Evolutionary conservation across 1,284 basidiomycete species (phyloP), one percentile per base, ranked within the genome.

Genomic region (Testicularia cyperi): DNA sequence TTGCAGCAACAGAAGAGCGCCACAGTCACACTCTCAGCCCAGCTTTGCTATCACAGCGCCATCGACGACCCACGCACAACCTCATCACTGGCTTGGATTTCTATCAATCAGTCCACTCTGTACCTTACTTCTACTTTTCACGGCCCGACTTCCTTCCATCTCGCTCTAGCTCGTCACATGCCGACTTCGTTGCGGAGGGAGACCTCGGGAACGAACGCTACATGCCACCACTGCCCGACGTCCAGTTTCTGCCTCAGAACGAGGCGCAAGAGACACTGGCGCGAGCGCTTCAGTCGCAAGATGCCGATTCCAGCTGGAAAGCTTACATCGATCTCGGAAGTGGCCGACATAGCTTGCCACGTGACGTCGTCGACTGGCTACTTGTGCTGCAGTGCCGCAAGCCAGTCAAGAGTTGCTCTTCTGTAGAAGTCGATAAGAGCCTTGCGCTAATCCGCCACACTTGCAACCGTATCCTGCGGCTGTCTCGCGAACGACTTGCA

Each of bases 381-480:
- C 35, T 54, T 36, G 51, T 46, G 0, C 21, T 54, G 23, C 57
- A 61, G 13, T 61, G 51, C 23, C 57, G 51, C 28, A 54, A 51
- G 21, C 31, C 41, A 1, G 41, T 61, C 24, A 49, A 34, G 29
- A 27, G 41, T 25, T 24, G 13, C 19, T 28, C n/a, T n/a, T n/a
- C 47, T 27, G 32, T 4, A 18, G 43, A 43, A 16, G 16, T 12
- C n/a, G 33, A 40, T 15, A 36, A 49, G 19, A 37, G 42, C 13
- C 42, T 21, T 3, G 31, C 25, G 10, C 40, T 46, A 6, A 20
- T 51, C 14, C 38, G 43, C 6, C 39, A 61, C 27, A 51, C 53
- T 24, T 61, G 57, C 40, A 46, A 54, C 25, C 22, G 51, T 7
- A 28, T 48, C 20, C 38, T 61, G 9, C 31, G 22, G 1, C 51